phyloP scores from a whole-genome alignment of 345 rosid species.

The Eucalyptus curtisii region DNA sequence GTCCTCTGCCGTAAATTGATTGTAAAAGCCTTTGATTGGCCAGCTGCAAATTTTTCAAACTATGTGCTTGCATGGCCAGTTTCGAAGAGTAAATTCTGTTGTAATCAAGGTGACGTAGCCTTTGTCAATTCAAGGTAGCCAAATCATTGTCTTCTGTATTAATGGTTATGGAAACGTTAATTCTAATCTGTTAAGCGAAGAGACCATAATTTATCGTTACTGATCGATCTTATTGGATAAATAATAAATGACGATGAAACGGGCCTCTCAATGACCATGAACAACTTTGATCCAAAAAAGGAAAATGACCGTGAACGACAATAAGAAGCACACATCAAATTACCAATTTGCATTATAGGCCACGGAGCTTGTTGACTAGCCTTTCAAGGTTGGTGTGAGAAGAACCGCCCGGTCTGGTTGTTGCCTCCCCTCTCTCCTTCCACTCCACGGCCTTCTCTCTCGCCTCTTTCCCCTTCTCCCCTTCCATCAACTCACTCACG shows the following conservation, averaged over 20 bases:
- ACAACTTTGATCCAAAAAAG: too few relatives aligned
- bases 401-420: background rate
- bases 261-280: too few relatives aligned
- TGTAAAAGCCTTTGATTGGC: background rate
- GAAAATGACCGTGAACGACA: background rate
- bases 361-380: background rate
- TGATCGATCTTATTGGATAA: too few relatives aligned
- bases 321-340: background rate
- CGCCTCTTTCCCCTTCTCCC: background rate
- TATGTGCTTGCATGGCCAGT: background rate
- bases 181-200: too few relatives aligned
- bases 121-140: too few relatives aligned
- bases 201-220: too few relatives aligned
- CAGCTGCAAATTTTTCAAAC: background rate
- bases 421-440: constrained; percentile 3
- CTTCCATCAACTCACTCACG: constrained; percentile 7
- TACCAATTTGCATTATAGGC: background rate
- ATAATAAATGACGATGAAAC: too few relatives aligned
- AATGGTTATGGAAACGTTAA: too few relatives aligned
- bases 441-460: background rate
- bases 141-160: too few relatives aligned
- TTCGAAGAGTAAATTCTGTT: too few relatives aligned
- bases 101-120: too few relatives aligned
- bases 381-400: background rate
- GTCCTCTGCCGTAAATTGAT: background rate